Conservation (phyloP, 441 rosid species). For the Syzygium syzygioides region DNA sequence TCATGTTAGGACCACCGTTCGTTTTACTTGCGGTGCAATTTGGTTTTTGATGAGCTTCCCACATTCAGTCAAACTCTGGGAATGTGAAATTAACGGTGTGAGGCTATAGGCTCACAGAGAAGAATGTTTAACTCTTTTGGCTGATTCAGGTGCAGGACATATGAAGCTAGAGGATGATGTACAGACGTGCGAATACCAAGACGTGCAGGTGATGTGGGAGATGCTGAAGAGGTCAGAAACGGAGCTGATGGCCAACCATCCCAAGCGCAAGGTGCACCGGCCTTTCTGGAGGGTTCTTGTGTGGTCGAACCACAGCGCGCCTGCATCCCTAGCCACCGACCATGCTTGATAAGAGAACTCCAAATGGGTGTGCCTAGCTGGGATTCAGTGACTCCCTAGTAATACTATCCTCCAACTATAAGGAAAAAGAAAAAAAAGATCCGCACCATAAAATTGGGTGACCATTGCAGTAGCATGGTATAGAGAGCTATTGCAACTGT, state of each 20-base stretch:
- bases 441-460: not conserved
- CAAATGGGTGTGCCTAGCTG: not conserved
- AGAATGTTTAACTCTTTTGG: not conserved
- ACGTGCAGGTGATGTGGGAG: slow-evolving; percentile 21
- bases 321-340: not conserved
- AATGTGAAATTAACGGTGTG: not conserved
- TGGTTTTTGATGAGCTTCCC: not conserved
- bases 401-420: not conserved
- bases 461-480: not conserved
- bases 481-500: not conserved
- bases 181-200: slow-evolving; percentile 16
- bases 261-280: slow-evolving; percentile 8
- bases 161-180: slow-evolving; percentile 15
- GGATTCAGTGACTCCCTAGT: not conserved
- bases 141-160: slow-evolving; percentile 5
- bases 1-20: not conserved
- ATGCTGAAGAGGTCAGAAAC: slow-evolving; percentile 15
- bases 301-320: slow-evolving; percentile 1
- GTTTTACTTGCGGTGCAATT: not conserved
- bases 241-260: not conserved
- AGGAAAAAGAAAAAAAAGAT: not conserved
- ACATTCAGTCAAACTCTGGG: not conserved
- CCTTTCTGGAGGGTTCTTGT: slow-evolving; percentile 14
- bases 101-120: not conserved
- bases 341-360: not conserved